Evolutionary conservation across 345 rosid species (phyloP), one percentile per base, ranked within the genome.

Genomic region (Populus davidiana): DNA sequence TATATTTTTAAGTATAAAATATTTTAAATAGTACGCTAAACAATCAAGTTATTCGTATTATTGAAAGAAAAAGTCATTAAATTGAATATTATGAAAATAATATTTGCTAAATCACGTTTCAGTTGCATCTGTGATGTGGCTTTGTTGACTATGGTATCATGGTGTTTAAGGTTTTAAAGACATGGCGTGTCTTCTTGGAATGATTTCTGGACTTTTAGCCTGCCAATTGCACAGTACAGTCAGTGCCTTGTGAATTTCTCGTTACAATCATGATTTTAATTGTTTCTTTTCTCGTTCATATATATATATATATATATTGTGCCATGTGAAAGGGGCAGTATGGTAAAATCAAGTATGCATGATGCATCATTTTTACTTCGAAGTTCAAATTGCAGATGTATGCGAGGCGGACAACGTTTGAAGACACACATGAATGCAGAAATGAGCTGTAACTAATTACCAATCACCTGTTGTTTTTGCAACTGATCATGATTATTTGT

Each of bases 121-220:
- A 2, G 25, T 2, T 54, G 25, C n/a, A 20, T 54, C 12, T 54
- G 61, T 54, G 25, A 54, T 7, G 21, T 54, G 56, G 56, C 56
- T 18, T 50, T 50, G 56, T 18, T 50, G 56, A 18, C 20, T 5
- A 16, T 5, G 17, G 56, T 6, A 50, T 50, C 7, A 17, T 50
- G 21, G 20, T 50, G 56, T 5, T 4, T 5, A 17, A 17, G n/a
- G 56, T 50, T 50, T 50, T 50, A 50, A 17, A 5, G 21, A 50
- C 56, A 38, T 13, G 5, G 7, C 17, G 29, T 64, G 31, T 64
- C 69, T 14, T 29, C 17, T 0, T 49, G 62, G 7, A 70, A 71
- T 71, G 74, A 71, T 71, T 49, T 71, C 61, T 71, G 1, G 64
- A 12, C 23, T 69, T 9, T 39, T 11, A 69, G 72, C 54, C 52